Evolutionary conservation across 202 grass and related monocot species (phyloP), one percentile per base, ranked within the genome.

Genomic region (Schoenoplectus triqueter): DNA sequence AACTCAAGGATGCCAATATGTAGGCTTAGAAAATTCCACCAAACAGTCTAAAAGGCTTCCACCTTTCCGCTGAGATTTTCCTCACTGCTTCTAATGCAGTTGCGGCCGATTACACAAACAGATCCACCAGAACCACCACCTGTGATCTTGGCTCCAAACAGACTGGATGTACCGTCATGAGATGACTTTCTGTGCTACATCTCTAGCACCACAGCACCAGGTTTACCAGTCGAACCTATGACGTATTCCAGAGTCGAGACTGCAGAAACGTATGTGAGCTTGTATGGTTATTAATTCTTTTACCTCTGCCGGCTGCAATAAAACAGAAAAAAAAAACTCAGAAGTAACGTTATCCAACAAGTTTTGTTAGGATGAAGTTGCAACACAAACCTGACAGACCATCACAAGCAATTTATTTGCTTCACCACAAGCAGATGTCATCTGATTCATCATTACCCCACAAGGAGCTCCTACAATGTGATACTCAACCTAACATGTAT

Each of bases 331-430:
- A 69, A 86, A 83, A 50, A 64, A 9, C 6, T 57, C 4, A 51
- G 83, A 74, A 51, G 54, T 62, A 51, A 83, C 31, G 14, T 78
- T 61, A 78, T 4, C 14, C 54, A 68, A 19, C 40, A 86, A n/a
- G 2, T 79, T 79, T 56, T 55, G 47, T 50, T 10, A 50, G 56
- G 73, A 48, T 22, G 51, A 6, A 55, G 4, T 64, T 65, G 18
- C 15, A 82, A 42, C 49, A 59, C 85, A 85, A 85, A 98, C 95
- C 92, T 95, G 92, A 86, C 95, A 98, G 90, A 95, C 91, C 95
- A 98, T 98, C 7, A 91, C 95, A 85, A 98, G 91, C 66, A 98
- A 85, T 88, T 98, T 98, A 81, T 98, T 93, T 87, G 92, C 89
- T 90, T 98, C 95, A 80, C 92, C 95, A 66, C 91, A 98, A 81